Conservation (phyloP, 2,329 filamentous ascomycete species). For the Aciculosporium take region DNA sequence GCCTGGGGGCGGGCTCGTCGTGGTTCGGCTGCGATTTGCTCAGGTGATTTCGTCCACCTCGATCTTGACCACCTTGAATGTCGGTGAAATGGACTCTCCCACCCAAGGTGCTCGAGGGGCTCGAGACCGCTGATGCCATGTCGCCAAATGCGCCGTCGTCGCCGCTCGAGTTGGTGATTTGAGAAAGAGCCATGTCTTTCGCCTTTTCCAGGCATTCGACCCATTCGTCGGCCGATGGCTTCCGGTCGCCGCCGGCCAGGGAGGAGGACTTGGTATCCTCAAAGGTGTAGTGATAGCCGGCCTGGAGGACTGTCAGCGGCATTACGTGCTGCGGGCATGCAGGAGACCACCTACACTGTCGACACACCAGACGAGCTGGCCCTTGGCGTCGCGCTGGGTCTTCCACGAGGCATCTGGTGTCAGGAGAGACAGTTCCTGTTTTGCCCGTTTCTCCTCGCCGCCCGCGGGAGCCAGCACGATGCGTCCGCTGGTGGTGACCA, state of each 20-base stretch:
- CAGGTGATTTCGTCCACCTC: conserved; percentile 40
- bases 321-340: not conserved
- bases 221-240: conserved; percentile 75
- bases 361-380: conserved; percentile 74
- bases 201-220: conserved; percentile 77
- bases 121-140: conserved; percentile 58
- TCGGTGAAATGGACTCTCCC: conserved; percentile 40
- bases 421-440: conserved; percentile 79
- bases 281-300: conserved; percentile 81
- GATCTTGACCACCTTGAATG: conserved; percentile 33
- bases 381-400: conserved; percentile 72
- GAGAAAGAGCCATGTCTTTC: conserved; percentile 66
- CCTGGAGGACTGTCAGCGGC: conserved; percentile 36
- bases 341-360: conserved; percentile 69
- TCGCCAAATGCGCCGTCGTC: conserved; percentile 54
- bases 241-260: conserved; percentile 42
- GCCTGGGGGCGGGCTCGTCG: conserved; percentile 38
- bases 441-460: conserved; percentile 90
- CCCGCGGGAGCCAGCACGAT: conserved; percentile 83
- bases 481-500: conserved; percentile 84
- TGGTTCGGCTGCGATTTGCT: conserved; percentile 44
- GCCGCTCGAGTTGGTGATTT: conserved; percentile 53
- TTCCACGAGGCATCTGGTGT: conserved; percentile 63
- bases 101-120: conserved; percentile 59
- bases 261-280: conserved; percentile 68